These are phyloP conservation scores for Blastobotrys illinoisensis DNA, from an alignment of 1,139 yeast genomes.

Conservation along the genomic window DNA sequence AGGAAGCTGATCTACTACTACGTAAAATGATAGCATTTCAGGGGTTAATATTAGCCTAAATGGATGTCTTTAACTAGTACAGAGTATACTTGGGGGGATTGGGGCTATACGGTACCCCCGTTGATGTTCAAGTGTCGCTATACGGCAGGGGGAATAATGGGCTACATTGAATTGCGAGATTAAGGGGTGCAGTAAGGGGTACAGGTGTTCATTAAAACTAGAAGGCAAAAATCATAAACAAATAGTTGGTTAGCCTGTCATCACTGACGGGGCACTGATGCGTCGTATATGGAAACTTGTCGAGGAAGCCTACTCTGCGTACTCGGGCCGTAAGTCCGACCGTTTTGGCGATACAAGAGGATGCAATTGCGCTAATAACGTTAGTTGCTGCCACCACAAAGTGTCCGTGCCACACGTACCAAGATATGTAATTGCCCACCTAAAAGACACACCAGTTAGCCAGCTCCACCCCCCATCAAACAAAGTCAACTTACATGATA, in stretches of 20 bases:
- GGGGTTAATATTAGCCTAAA: no score
- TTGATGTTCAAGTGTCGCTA: no score
- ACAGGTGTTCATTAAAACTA: not conserved
- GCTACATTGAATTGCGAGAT: no score
- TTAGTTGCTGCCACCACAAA: not conserved
- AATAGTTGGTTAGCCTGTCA: not conserved
- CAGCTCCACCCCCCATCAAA: not conserved
- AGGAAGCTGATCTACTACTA: conserved; percentile 20
- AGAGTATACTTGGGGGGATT: no score
- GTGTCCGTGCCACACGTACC: not conserved
- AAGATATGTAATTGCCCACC: conserved; percentile 81
- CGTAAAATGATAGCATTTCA: no score
- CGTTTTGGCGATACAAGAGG: conserved; percentile 71
- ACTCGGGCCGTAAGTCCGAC: conserved; percentile 65
- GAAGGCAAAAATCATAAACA: not conserved
- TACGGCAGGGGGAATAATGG: no score
- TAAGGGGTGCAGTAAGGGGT: not conserved
- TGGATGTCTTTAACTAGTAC: no score
- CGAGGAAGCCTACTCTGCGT: conserved; percentile 29
- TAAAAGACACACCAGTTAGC: conserved; percentile 9
- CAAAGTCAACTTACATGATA: conserved; percentile 56
- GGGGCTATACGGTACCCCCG: no score
- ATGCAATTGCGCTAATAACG: conserved; percentile 51
- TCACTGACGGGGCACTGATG: not conserved
- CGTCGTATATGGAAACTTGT: not conserved